Percentiles rank a stretch among this genome's conserved stretches.
Conservation (phyloP, 2,329 filamentous ascomycete genomes). For the Beauveria australis region DNA sequence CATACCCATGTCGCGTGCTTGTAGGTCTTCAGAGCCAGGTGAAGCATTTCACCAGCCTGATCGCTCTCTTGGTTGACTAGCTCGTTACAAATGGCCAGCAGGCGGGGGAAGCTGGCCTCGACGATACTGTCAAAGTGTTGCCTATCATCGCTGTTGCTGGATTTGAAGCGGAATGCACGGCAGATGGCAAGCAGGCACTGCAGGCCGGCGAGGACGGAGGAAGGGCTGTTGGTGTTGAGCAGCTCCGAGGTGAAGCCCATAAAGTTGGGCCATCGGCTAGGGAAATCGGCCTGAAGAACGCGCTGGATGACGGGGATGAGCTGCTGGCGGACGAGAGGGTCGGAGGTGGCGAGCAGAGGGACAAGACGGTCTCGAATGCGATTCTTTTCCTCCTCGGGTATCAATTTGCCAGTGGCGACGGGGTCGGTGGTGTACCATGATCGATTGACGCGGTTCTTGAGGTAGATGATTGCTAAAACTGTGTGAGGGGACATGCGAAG, state of each 20-base stretch:
- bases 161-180: constrained; percentile 90
- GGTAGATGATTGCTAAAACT: constrained; percentile 77
- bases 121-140: constrained; percentile 92
- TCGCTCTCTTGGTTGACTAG: constrained; percentile 84
- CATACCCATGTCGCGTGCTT: constrained; percentile 93
- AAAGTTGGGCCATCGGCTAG: constrained; percentile 87
- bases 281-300: constrained; percentile 93
- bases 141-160: constrained; percentile 64
- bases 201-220: constrained; percentile 83
- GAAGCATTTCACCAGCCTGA: constrained; percentile 94
- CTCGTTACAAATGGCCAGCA: constrained; percentile 79
- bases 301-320: constrained; percentile 91
- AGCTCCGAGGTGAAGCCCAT: constrained; percentile 87
- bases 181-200: constrained; percentile 93
- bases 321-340: constrained; percentile 78
- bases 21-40: constrained; percentile 90
- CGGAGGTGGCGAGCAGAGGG: constrained; percentile 75
- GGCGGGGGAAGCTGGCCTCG: constrained; percentile 78
- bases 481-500: constrained; percentile 11
- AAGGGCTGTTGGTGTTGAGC: constrained; percentile 75
- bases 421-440: constrained; percentile 80
- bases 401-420: constrained; percentile 61
- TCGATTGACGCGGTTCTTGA: constrained; percentile 94
- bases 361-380: constrained; percentile 82
- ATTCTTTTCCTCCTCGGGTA: constrained; percentile 82